These are phyloP conservation scores for Talaromyces sp. DNA, from an alignment of 2,329 filamentous ascomycete genomes.

Conservation along the genomic window DNA sequence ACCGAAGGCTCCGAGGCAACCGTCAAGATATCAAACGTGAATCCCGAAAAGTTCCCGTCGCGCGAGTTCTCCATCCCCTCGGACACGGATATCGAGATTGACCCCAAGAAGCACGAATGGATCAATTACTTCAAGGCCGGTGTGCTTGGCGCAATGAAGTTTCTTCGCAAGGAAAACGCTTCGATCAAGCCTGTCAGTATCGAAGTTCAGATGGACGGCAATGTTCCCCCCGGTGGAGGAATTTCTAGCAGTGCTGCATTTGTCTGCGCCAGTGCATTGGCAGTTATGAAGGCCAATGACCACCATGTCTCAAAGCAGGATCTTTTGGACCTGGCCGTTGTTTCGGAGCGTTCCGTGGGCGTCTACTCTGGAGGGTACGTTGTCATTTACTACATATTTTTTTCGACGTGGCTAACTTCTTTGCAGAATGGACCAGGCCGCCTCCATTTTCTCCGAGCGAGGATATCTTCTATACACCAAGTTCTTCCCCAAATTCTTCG, in stretches of 20 bases:
- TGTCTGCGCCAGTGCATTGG: constrained; percentile 81
- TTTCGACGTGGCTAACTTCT: constrained; percentile 12
- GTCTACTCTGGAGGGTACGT: constrained; percentile 90
- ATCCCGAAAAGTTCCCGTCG: constrained; percentile 67
- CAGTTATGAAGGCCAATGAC: constrained; percentile 81
- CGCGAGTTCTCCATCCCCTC: constrained; percentile 67
- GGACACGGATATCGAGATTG: constrained; percentile 66
- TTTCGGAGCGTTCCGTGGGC: constrained; percentile 88
- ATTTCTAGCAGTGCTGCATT: constrained; percentile 92
- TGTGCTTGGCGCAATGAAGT: constrained; percentile 71
- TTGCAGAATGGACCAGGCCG: constrained; percentile 87
- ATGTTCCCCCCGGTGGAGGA: constrained; percentile 85
- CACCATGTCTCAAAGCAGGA: constrained; percentile 84
- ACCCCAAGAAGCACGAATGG: constrained; percentile 84
- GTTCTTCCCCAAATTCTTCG: constrained; percentile 74
- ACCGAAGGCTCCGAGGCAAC: constrained; percentile 47
- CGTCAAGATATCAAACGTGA: constrained; percentile 75
- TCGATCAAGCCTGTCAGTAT: constrained; percentile 68
- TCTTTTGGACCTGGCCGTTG: constrained; percentile 85
- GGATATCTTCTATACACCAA: constrained; percentile 85
- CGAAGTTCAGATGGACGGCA: constrained; percentile 85
- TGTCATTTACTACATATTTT: constrained; percentile 15
- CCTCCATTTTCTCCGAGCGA: constrained; percentile 85
- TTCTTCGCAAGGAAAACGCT: constrained; percentile 63
- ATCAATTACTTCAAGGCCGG: constrained; percentile 98